phyloP scores from a whole-genome alignment of 1,284 basidiomycete species.

The Ganoderma sp. region DNA sequence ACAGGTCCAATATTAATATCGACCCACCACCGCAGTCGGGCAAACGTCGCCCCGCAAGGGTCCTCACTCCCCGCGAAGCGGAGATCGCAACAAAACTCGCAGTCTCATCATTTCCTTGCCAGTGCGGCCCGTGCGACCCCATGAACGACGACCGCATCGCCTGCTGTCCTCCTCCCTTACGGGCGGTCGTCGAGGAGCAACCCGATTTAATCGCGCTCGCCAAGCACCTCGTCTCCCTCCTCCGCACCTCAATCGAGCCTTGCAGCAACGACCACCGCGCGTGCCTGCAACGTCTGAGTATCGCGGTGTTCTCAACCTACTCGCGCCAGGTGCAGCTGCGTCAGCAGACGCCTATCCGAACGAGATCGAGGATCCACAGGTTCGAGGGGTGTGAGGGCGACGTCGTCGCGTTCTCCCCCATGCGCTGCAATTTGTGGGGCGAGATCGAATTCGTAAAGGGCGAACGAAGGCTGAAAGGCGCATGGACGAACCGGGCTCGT shows the following conservation, averaged over 20 bases:
- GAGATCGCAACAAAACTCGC: too few relatives aligned
- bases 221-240: conserved; percentile 46
- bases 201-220: too few relatives aligned
- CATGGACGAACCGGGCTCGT: conserved; percentile 76
- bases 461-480: conserved; percentile 70
- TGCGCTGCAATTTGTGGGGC: conserved; percentile 62
- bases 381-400: conserved; percentile 79
- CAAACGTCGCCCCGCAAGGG: too few relatives aligned
- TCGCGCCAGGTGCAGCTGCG: conserved; percentile 53
- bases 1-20: too few relatives aligned
- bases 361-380: conserved; percentile 54
- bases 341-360: too few relatives aligned
- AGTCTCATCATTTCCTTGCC: too few relatives aligned
- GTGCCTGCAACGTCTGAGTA: conserved; percentile 39
- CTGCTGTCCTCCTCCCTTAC: too few relatives aligned
- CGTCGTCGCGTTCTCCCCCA: conserved; percentile 73
- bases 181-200: too few relatives aligned
- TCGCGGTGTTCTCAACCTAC: conserved; percentile 66
- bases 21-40: too few relatives aligned
- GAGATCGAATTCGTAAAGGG: conserved; percentile 78
- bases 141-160: too few relatives aligned
- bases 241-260: conserved; percentile 39
- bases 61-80: too few relatives aligned
- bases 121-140: too few relatives aligned
- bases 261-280: conserved; percentile 8